Evolutionary conservation across 208 protist genomes (phyloP).

Genomic region (Wallacemonas collosoma): DNA sequence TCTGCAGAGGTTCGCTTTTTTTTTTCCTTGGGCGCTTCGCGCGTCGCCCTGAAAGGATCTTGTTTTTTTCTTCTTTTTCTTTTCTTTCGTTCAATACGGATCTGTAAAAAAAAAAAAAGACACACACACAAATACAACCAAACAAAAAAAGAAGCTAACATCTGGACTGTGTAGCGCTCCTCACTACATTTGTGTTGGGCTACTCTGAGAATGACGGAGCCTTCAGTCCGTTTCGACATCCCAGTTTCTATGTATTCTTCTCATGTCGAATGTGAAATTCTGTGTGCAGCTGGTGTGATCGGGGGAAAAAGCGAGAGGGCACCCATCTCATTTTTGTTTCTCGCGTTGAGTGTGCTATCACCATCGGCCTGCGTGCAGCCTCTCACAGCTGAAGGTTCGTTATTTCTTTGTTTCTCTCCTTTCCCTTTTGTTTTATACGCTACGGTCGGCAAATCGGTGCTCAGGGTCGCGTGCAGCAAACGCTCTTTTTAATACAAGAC

Average conservation of each 20-base stretch:
- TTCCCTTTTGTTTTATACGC: slow-evolving; percentile 1
- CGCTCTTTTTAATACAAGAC: no score
- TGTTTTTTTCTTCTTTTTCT: slow-evolving; percentile 10
- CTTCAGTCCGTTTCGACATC: not conserved
- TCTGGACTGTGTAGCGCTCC: not conserved
- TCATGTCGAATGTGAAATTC: not conserved
- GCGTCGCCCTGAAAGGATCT: not conserved
- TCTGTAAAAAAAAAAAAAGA: slow-evolving; percentile 16
- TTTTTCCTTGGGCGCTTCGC: not conserved
- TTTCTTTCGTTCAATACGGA: slow-evolving; percentile 13
- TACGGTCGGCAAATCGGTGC: no score
- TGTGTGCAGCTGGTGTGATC: no score
- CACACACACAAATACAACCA: not conserved
- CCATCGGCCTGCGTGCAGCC: no score
- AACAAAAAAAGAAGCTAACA: not conserved
- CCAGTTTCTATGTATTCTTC: slow-evolving; percentile 3
- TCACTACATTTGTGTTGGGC: not conserved
- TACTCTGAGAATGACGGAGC: no score
- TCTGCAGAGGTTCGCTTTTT: slow-evolving; percentile 15
- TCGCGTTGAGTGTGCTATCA: no score
- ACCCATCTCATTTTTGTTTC: no score
- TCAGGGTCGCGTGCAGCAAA: no score
- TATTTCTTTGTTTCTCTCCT: not conserved
- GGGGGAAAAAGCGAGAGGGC: no score
- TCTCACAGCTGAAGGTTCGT: not conserved